Evolutionary conservation across 257 asterid species (phyloP), one percentile per base, ranked within the genome.

Genomic region (Solanum pennellii): DNA sequence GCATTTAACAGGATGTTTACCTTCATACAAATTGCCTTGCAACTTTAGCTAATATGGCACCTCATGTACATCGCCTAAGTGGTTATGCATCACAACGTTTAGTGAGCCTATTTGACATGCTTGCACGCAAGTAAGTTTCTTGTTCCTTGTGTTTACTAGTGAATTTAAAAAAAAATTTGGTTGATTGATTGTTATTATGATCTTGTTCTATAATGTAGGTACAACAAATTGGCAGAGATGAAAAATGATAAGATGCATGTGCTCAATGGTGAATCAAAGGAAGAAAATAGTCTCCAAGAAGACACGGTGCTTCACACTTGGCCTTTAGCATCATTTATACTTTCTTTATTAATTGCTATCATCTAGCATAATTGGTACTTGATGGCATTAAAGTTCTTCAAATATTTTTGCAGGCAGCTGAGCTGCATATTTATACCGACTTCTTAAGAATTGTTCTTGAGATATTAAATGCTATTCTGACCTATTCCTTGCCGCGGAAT

Each of bases 81-180:
- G 96, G 98, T 79, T 96, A 94, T 90, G 98, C 99, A 86, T 92
- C 99, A 75, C 99, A 97, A 91, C 94, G 96, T 90, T 89, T 97
- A 93, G 98, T 97, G 89, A 97, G 99, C 96, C 99, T 97, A 85
- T 97, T 97, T 86, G 95, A 94, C 75, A 96, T 96, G 98, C 99
- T 97, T 89, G 92, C 99, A 39, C 99, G 98, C 94, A 96, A 95
- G 99, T 96, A 96, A 44, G 98, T 91, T 89, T 88, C 85, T 60
- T 82, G 74, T 86, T 84, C 79, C 47, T 52, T 72, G 37, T 86
- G 83, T 33, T 12, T 52, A 39, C 42, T 37, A 21, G 85, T 73
- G 83, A 75, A 56, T 72, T 74, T 11, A 3, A 62, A 77, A 47
- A 47, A 49, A 14, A 5, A 47, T 0, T 39, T 76, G 29, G 52